Conservation (phyloP, 1,139 yeast species). For the Pichia sp. region DNA sequence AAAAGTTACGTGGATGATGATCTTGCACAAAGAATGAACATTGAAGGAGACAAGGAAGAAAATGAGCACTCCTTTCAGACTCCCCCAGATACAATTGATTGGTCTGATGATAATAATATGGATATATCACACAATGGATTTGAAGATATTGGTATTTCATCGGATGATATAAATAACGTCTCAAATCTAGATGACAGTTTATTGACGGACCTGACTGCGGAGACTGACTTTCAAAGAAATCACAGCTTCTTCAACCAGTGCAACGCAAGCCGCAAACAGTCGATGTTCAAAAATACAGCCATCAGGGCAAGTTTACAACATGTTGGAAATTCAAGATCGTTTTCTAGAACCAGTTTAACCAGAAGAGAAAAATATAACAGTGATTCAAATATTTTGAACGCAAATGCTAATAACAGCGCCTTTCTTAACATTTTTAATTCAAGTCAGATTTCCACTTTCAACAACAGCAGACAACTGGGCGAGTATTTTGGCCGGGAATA, state of each 20-base stretch:
- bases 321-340: neutral
- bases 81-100: constrained; percentile 26
- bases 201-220: neutral
- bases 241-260: neutral
- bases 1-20: constrained; percentile 2
- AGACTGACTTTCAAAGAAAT: neutral
- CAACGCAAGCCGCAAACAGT: no score
- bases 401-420: no score
- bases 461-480: no score
- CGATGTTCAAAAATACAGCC: neutral
- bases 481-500: no score
- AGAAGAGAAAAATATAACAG: constrained; percentile 5
- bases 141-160: constrained; percentile 8
- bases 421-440: no score
- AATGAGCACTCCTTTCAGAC: constrained; percentile 20
- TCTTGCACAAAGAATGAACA: constrained; percentile 2
- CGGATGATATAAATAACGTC: constrained; percentile 5
- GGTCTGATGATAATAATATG: constrained; percentile 24
- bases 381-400: constrained; percentile 3
- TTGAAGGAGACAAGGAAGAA: constrained; percentile 6
- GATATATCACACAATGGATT: constrained; percentile 12
- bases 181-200: neutral
- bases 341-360: neutral
- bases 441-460: no score
- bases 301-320: neutral